These are phyloP conservation scores for Penicillium sp. DNA, from an alignment of 2,329 filamentous ascomycete genomes.

Conservation along the genomic window DNA sequence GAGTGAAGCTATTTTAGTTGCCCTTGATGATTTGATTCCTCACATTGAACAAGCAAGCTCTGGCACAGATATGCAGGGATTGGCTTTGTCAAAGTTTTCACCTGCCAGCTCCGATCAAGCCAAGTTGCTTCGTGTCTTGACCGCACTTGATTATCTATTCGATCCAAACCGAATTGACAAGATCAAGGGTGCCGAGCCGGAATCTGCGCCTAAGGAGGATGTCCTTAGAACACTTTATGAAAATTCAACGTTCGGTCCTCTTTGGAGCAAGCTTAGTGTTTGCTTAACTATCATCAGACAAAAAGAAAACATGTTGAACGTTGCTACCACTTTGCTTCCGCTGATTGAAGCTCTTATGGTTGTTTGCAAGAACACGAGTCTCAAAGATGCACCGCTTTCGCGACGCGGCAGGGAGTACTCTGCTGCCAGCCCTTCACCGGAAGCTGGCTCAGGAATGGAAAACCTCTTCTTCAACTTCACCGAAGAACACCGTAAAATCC, in stretches of 20 bases:
- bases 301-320: constrained; percentile 92
- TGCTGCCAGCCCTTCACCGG: constrained; percentile 71
- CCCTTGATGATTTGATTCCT: constrained; percentile 77
- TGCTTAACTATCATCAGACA: constrained; percentile 85
- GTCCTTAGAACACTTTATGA: constrained; percentile 85
- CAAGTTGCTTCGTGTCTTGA: constrained; percentile 86
- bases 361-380: constrained; percentile 94
- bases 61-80: constrained; percentile 90
- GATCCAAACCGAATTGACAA: constrained; percentile 67
- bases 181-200: constrained; percentile 49
- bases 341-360: constrained; percentile 98
- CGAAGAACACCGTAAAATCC: constrained; percentile 92
- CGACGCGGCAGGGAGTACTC: constrained; percentile 62
- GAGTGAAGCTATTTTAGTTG: constrained; percentile 77
- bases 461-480: constrained; percentile 95
- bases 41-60: constrained; percentile 83
- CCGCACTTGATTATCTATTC: constrained; percentile 92
- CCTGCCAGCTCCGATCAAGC: constrained; percentile 94
- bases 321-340: constrained; percentile 90
- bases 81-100: constrained; percentile 92
- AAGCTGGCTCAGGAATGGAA: constrained; percentile 64
- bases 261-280: constrained; percentile 89
- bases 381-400: constrained; percentile 60
- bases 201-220: constrained; percentile 69
- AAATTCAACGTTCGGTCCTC: constrained; percentile 79